These are phyloP conservation scores for Ustilago vetiveriae DNA, from an alignment of 1,284 basidiomycete genomes.

Conservation along the genomic window DNA sequence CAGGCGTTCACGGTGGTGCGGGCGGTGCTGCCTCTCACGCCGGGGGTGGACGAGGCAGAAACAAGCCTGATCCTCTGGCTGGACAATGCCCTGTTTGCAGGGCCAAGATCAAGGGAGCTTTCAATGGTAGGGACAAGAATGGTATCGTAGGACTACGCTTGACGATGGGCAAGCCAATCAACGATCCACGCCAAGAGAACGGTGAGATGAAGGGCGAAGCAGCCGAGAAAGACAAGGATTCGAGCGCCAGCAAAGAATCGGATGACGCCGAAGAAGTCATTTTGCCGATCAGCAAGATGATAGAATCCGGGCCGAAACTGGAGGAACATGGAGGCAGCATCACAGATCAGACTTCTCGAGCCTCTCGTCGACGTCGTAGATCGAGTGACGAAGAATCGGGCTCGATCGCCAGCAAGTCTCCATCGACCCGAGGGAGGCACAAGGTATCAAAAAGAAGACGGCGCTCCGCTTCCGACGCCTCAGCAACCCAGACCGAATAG, in stretches of 20 bases:
- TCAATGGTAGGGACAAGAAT: conserved; percentile 42
- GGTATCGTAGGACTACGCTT: conserved; percentile 53
- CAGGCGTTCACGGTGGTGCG: too few species aligned
- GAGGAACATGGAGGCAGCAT: background rate
- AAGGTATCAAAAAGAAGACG: conserved; percentile 3
- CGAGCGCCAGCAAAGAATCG: conserved; percentile 5
- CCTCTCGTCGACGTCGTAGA: background rate
- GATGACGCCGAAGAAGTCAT: conserved; percentile 12
- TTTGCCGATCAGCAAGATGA: conserved; percentile 9
- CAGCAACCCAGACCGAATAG: conserved; percentile 11
- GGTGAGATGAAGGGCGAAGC: conserved; percentile 23
- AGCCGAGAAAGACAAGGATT: background rate
- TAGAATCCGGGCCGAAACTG: background rate
- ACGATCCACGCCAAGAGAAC: conserved; percentile 38
- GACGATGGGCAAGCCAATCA: conserved; percentile 47
- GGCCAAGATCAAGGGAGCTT: conserved; percentile 53
- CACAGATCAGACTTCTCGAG: background rate
- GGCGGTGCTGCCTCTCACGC: background rate
- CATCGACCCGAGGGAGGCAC: background rate
- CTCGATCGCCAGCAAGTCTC: background rate
- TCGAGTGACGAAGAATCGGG: conserved; percentile 1
- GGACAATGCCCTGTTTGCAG: conserved; percentile 61
- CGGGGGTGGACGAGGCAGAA: conserved; percentile 2
- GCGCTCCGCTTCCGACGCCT: conserved; percentile 1
- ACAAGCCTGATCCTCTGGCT: conserved; percentile 44